Percentiles rank a stretch among this genome's conserved stretches.
Evolutionary conservation across 2,329 filamentous ascomycete species (phyloP).

Genomic region (Cercospora zeina): DNA sequence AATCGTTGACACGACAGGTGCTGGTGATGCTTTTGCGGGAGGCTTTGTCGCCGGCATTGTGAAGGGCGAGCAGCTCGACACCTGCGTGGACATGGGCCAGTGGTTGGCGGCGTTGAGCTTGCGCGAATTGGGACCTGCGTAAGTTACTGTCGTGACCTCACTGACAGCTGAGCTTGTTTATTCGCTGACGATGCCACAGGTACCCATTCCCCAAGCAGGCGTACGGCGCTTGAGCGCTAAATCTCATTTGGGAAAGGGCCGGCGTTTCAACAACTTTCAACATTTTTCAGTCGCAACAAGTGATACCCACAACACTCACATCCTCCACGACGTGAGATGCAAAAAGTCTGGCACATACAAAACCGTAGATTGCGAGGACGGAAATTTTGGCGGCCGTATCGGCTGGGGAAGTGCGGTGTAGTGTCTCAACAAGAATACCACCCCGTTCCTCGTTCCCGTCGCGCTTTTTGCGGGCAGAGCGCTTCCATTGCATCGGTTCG

Average conservation of each 20-base stretch:
- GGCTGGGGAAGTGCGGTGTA: not conserved
- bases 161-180: not conserved
- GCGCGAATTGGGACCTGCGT: conserved; percentile 93
- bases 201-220: conserved; percentile 45
- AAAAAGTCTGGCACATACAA: conserved; percentile 16
- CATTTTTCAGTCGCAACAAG: conserved; percentile 28
- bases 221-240: conserved; percentile 34
- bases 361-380: conserved; percentile 5
- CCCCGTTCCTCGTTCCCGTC: not conserved
- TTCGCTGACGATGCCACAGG: conserved; percentile 29
- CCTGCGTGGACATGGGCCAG: conserved; percentile 85
- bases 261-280: conserved; percentile 41
- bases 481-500: not conserved
- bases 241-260: not conserved
- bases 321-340: conserved; percentile 36
- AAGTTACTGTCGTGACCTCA: conserved; percentile 52
- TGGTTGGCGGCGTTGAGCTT: conserved; percentile 95
- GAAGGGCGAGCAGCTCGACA: conserved; percentile 75
- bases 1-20: conserved; percentile 96
- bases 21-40: conserved; percentile 92
- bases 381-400: not conserved
- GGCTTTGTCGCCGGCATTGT: conserved; percentile 89
- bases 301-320: conserved; percentile 34
- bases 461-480: not conserved
- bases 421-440: not conserved